Base-by-base conservation (phyloP, 306 rosid genomes). In the Vigna trinervia region DNA sequence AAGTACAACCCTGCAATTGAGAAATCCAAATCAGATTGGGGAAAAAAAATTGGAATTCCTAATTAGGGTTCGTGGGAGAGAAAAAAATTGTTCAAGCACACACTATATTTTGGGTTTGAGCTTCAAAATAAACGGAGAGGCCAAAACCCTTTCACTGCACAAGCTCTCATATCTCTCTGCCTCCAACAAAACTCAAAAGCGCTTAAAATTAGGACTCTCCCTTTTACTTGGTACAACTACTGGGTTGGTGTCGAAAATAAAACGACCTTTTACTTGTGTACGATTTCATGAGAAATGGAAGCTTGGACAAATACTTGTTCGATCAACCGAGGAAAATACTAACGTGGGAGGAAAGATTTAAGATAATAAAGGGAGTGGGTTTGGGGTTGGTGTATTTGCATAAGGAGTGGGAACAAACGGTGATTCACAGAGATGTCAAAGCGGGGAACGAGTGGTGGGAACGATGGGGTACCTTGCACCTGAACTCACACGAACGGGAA, bases 381-480 rank as follows among this genome's bases (percentile, higher is more conserved):
- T 84, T 57, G 1, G 93, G 88, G 8, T 39, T 89, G 1, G 76
- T 89, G 22, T 89, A 89, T 75, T 32, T 89, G 19, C 93, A 89
- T 12, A 89, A 89, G 23, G 93, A 85, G 58, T 87, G 93, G 87
- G 93, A 87, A 48, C 87, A 89, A n/a, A 65, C 86, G 45, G 93
- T 89, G 85, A 83, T 85, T 77, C 93, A 89, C 80, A 81, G 93
- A 61, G 90, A 89, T 63, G 79, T 89, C 0, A 89, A 89, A 79
- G 93, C 93, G 1, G 91, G 87, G 61, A 89, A 89, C 28, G 88
- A 58, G 91, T 89, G 6, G 93, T 87, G 6, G 93, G 93, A 23
- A 89, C 91, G 6, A 2, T 89, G 84, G 91, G 91, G 32, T 89
- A 87, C 59, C 60, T 89, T 10, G 93, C 93, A 3, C 91, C 93